phyloP scores from a whole-genome alignment of 139 green algal genomes.

The Nannochloris sp. region DNA sequence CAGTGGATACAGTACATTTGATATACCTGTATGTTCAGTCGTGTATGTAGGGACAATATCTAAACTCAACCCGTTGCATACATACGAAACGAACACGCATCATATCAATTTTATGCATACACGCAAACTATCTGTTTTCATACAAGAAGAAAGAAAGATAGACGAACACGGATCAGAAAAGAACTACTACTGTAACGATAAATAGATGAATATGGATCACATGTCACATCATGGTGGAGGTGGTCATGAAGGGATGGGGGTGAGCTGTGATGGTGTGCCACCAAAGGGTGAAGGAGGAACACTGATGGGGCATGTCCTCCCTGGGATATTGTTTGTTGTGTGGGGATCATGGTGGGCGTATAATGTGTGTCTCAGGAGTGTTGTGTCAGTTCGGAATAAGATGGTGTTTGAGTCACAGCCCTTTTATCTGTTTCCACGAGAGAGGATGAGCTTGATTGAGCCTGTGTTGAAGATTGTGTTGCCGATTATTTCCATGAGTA shows the following conservation, averaged over 20 bases:
- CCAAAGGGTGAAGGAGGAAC: background rate
- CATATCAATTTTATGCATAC: no score
- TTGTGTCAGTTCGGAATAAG: background rate
- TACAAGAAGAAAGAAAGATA: no score
- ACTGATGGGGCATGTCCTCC: constrained; percentile 16
- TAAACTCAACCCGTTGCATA: no score
- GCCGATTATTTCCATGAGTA: constrained; percentile 5
- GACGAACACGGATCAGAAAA: background rate
- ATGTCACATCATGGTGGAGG: background rate
- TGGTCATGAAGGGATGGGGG: background rate
- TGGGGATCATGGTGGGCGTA: constrained; percentile 23
- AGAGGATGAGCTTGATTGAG: constrained; percentile 7
- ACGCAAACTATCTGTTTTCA: no score
- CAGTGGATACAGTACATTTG: no score
- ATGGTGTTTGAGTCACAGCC: constrained; percentile 1
- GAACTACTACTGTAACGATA: background rate
- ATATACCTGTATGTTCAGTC: no score
- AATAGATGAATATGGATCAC: background rate
- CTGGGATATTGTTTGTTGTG: constrained; percentile 10
- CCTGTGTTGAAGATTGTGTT: constrained; percentile 18
- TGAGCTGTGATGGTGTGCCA: background rate
- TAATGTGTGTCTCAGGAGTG: constrained; percentile 2
- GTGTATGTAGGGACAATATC: no score
- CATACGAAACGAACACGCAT: no score
- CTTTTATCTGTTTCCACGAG: constrained; percentile 11